A percentile compares a stretch with the other conserved stretches of the same genome.
phyloP scores from a whole-genome alignment of 2,329 filamentous ascomycete species.

The Aspergillus candidus region DNA sequence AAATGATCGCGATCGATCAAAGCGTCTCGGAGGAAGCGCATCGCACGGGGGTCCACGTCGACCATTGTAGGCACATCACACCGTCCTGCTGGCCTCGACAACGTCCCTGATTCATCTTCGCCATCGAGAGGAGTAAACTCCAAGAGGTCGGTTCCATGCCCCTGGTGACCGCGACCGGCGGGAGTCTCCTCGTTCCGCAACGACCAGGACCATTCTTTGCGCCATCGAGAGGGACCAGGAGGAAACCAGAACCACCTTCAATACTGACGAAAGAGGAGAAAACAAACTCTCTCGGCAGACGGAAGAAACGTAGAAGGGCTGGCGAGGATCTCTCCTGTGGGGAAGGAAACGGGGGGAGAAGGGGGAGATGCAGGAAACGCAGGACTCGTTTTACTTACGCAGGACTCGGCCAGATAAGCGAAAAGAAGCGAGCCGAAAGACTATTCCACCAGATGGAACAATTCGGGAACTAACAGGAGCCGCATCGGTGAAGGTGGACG shows the following conservation, averaged over 20 bases:
- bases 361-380: conserved; percentile 14
- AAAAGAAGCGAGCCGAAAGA: conserved; percentile 22
- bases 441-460: conserved; percentile 21
- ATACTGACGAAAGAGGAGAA: no score
- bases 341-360: conserved; percentile 4
- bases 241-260: no score
- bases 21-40: no score
- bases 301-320: no score
- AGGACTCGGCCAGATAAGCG: conserved; percentile 18
- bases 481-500: conserved; percentile 13
- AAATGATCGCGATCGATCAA: no score
- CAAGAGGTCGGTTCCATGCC: background rate
- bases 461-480: conserved; percentile 15
- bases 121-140: no score
- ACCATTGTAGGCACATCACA: no score
- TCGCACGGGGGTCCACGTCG: no score
- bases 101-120: no score
- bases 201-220: conserved; percentile 5
- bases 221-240: background rate
- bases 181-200: conserved; percentile 2
- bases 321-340: background rate
- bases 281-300: no score
- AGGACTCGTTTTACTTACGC: conserved; percentile 19
- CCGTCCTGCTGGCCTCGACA: no score
- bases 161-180: conserved; percentile 13